phyloP scores from a whole-genome alignment of 345 rosid genomes.

The Psidium friedrichsthalianum region DNA sequence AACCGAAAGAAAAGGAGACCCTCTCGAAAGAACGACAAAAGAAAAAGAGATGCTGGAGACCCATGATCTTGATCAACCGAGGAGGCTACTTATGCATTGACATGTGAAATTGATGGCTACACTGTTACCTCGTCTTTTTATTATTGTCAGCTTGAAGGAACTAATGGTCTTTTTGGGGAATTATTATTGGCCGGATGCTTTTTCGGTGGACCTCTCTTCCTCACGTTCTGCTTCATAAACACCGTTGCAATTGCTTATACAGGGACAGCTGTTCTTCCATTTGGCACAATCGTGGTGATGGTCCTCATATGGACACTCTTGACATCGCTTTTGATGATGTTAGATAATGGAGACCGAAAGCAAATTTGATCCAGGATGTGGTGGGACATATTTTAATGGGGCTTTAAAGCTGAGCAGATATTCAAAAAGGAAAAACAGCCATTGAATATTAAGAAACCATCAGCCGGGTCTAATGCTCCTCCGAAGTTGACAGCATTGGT shows the following conservation, averaged over 20 bases:
- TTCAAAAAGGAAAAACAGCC: constrained; percentile 25
- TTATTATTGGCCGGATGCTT: constrained; percentile 37
- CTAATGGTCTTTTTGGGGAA: too few species aligned
- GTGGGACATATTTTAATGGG: too few species aligned
- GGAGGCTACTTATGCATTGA: too few species aligned
- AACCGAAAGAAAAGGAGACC: too few species aligned
- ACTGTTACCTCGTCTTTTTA: too few species aligned
- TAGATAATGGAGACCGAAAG: too few species aligned
- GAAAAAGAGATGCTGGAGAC: too few species aligned
- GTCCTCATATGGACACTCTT: constrained; percentile 45
- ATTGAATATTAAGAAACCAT: constrained; percentile 29
- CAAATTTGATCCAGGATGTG: too few species aligned
- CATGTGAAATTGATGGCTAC: too few species aligned
- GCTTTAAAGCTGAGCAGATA: constrained; percentile 23
- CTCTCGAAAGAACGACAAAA: too few species aligned
- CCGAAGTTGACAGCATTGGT: constrained; percentile 52
- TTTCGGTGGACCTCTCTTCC: constrained; percentile 43
- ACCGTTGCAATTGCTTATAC: constrained; percentile 42
- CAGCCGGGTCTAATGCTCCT: constrained; percentile 30
- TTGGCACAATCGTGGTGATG: constrained; percentile 44
- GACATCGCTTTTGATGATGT: constrained; percentile 34
- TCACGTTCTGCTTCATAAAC: constrained; percentile 42
- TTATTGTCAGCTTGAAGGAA: too few species aligned
- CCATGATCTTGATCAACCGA: too few species aligned
- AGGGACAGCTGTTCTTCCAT: constrained; percentile 46